These are phyloP conservation scores for Peronospora destructor DNA, from an alignment of 352 stramenopile genomes.

Conservation along the genomic window DNA sequence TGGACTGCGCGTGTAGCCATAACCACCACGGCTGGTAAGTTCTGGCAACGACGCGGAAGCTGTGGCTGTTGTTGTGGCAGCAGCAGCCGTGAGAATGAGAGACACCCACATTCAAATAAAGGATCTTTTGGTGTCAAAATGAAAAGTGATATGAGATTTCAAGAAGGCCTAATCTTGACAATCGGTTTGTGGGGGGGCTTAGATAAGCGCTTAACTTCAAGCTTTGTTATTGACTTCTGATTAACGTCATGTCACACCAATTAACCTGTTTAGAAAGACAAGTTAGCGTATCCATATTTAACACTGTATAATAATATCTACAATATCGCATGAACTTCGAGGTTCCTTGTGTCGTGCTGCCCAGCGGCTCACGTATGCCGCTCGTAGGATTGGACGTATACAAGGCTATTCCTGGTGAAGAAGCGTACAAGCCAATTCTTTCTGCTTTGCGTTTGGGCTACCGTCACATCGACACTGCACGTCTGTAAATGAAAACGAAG, in stretches of 20 bases:
- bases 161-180: constrained; percentile 17
- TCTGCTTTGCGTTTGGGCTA: constrained; percentile 59
- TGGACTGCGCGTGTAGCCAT: constrained; percentile 63
- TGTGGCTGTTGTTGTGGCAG: neutral
- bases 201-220: no score
- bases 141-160: constrained; percentile 19
- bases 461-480: constrained; percentile 77
- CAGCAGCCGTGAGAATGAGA: constrained; percentile 9
- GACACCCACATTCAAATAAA: constrained; percentile 11
- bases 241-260: no score
- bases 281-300: neutral
- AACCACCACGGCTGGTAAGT: constrained; percentile 16
- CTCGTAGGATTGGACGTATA: constrained; percentile 41
- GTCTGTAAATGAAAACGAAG: constrained; percentile 83
- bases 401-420: constrained; percentile 28
- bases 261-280: neutral
- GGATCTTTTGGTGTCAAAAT: constrained; percentile 16
- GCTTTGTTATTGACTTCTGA: neutral
- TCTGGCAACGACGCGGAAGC: constrained; percentile 3
- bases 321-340: constrained; percentile 11
- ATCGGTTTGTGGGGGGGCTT: constrained; percentile 7
- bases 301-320: no score
- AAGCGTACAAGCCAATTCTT: constrained; percentile 31
- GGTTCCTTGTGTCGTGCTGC: constrained; percentile 17
- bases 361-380: constrained; percentile 34